phyloP scores from a whole-genome alignment of 768 basidiomycete species.

The Strobilomyces confusus region DNA sequence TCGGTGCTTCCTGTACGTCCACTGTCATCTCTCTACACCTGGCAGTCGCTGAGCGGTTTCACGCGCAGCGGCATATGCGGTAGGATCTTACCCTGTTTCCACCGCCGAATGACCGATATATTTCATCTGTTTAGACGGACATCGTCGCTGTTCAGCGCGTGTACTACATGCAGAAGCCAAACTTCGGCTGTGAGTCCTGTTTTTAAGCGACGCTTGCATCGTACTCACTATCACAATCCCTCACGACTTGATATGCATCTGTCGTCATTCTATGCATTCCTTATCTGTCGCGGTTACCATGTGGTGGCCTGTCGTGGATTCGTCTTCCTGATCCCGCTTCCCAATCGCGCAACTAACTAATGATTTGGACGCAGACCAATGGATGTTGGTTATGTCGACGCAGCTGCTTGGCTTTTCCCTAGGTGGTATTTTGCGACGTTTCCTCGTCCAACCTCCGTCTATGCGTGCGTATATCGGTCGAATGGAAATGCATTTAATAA shows the following conservation, averaged over 20 bases:
- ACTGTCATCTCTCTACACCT: background rate
- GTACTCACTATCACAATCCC: background rate
- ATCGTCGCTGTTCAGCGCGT: slow-evolving; percentile 71
- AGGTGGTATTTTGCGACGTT: slow-evolving; percentile 56
- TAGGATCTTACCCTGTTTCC: slow-evolving; percentile 4
- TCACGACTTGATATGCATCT: background rate
- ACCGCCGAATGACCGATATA: background rate
- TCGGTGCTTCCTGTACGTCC: slow-evolving; percentile 31
- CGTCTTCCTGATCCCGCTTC: background rate
- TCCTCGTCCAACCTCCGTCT: slow-evolving; percentile 60
- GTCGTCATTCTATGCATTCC: background rate
- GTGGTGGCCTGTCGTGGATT: slow-evolving; percentile 2
- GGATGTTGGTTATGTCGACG: slow-evolving; percentile 66
- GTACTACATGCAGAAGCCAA: slow-evolving; percentile 57
- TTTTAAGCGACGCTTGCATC: background rate
- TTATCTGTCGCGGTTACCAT: background rate
- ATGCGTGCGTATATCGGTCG: slow-evolving; percentile 44
- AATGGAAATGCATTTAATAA: background rate
- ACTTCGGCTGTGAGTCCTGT: slow-evolving; percentile 41
- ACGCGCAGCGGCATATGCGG: slow-evolving; percentile 44
- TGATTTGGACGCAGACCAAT: slow-evolving; percentile 38
- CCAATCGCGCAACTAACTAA: background rate
- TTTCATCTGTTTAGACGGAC: slow-evolving; percentile 43
- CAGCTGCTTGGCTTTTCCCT: slow-evolving; percentile 65
- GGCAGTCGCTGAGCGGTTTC: background rate